Evolutionary conservation across 208 protist genomes (phyloP), one percentile per base, ranked within the genome.

Genomic region (Herpetomonas tarakana): DNA sequence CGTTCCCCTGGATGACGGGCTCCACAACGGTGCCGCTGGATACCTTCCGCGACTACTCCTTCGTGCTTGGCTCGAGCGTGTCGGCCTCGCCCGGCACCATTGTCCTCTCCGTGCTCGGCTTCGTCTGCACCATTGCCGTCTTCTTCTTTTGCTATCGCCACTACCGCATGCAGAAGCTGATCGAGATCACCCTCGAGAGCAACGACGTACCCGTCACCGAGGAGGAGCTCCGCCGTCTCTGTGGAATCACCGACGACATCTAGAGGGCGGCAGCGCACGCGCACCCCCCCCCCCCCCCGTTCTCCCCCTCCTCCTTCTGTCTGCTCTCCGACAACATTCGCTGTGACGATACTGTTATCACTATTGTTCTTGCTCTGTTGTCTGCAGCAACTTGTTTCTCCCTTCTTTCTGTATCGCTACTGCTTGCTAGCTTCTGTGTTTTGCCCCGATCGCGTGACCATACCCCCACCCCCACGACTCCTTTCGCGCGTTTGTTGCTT

Each of bases 101-200:
- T 59, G 83, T 89, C 19, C 70, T 92, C 22, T 90, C 81, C 14
- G 65, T 91, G 19, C 65, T 95, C 14, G 88, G 88, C 28, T 92
- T 95, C 55, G 61, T 91, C 30, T 30, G 74, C 52, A 95, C 88
- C 2, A 82, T 95, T 31, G 76, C 73, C 0, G 59, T 91, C 18
- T 92, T 95, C 58, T 79, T 87, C 69, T 91, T 95, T 27, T 92
- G 85, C 57, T 92, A 91, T 51, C 76, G 81, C 0, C 88, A 95
- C 57, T 95, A 92, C 60, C 76, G 78, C 38, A 68, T 91, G 70
- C 85, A 95, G 60, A 83, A 80, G 39, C 52, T 89, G 18, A 81
- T 94, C 24, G 88, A 94, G 58, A 62, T 83, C 46, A 80, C 78
- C n/a, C 67, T 94, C 3, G 63, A 82, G 44, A 63, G 70, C 22